Base-by-base conservation (phyloP, 2,329 filamentous ascomycete species). In the Pezicula neosporulosa region DNA sequence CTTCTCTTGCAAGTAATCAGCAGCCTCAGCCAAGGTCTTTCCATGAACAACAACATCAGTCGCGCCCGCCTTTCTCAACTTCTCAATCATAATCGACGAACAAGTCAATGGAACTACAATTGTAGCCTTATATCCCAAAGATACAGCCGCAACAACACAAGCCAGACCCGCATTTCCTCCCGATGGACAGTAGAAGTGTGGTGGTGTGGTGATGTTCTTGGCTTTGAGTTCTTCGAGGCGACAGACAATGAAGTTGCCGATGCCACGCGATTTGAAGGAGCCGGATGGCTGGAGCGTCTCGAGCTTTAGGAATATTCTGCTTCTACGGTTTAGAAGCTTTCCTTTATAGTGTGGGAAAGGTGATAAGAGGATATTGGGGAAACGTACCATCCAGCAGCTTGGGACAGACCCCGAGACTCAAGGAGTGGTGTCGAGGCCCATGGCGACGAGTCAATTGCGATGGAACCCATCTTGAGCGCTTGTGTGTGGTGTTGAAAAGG, bases 141-240 rank as follows among this genome's bases (percentile, higher is more conserved):
- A 75, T 21, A 75, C 73, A 12, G 89, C 87, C 1, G 90, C 87
- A 44, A 83, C 85, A 15, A 89, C 88, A 62, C 87, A 90, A 1
- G 90, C 90, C 4, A 96, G 81, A 1, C 90, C 90, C 2, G 90
- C 90, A 65, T 96, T 96, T 51, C 90, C 90, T 52, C 89, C 90
- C 2, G 83, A 89, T 12, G 86, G 87, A 63, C 81, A 87, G 73
- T 89, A 94, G 77, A 93, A 93, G 72, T 89, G 87, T 2, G 77
- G 70, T 66, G 51, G 67, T 63, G 27, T 72, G 47, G 36, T 55
- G 50, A 57, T 38, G 51, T 50, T 46, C 51, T 50, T 46, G 28
- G 12, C 42, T 44, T 43, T 3, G 48, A 27, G 28, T 18, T 50
- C 38, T 28, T 28, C n/a, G 38, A 28, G 35, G 27, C 35, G 41